A percentile compares a stretch with the other conserved stretches of the same genome.
Conservation (phyloP, 306 rosid genomes). For the Canavalia gladiata region DNA sequence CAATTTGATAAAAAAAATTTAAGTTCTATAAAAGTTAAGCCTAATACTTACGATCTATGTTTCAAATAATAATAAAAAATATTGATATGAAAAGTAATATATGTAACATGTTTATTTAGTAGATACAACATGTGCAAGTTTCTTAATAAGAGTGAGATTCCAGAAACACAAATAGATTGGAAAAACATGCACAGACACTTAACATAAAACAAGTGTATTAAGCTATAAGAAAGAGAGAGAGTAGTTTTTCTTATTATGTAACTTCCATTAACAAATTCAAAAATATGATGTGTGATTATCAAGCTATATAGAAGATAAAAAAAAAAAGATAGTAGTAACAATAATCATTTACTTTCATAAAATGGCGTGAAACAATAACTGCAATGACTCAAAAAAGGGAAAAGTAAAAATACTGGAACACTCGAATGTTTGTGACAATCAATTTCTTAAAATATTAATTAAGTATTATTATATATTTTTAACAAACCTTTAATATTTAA, state of each 20-base stretch:
- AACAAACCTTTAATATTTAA: too few relatives aligned
- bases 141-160: too few relatives aligned
- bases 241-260: background rate
- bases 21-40: too few relatives aligned
- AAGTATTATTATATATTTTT: too few relatives aligned
- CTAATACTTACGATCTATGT: too few relatives aligned
- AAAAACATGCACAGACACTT: background rate
- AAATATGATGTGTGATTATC: background rate
- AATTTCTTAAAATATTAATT: background rate
- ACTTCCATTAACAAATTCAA: background rate
- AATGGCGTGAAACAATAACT: background rate
- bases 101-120: too few relatives aligned
- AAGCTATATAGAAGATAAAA: background rate
- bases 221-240: background rate
- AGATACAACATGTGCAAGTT: background rate
- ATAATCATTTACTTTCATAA: slow-evolving; percentile 20
- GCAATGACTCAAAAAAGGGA: slow-evolving; percentile 5
- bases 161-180: background rate
- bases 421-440: slow-evolving; percentile 11
- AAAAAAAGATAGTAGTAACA: background rate
- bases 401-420: slow-evolving; percentile 24
- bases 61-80: too few relatives aligned
- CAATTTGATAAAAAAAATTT: too few relatives aligned
- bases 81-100: too few relatives aligned
- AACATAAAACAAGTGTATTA: background rate